Conservation (phyloP, 2,329 filamentous ascomycete species). For the Botrytis fabae region DNA sequence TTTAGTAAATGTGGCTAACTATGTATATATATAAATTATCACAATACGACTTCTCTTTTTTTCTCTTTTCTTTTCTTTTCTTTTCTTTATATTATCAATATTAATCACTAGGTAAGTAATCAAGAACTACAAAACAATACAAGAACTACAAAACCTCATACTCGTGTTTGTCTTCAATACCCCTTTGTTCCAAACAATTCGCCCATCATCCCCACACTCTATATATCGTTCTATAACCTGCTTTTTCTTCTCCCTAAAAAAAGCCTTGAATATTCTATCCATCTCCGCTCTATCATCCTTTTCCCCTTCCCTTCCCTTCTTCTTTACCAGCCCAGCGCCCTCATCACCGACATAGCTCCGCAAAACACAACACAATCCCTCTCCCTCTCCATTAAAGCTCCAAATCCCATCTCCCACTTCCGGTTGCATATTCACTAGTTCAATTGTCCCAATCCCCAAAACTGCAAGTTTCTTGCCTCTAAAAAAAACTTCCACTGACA, state of each 20-base stretch:
- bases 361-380: neutral
- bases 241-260: neutral
- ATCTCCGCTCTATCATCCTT: neutral
- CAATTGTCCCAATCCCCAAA: fast-evolving
- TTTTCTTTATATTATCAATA: too few species aligned
- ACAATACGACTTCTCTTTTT: too few species aligned
- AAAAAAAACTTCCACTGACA: neutral
- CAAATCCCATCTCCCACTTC: neutral
- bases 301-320: neutral
- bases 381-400: too few species aligned
- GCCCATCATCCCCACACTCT: neutral
- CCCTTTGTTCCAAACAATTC: fast-evolving
- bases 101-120: too few species aligned
- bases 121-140: too few species aligned
- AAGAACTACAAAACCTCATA: too few species aligned
- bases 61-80: too few species aligned
- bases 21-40: too few species aligned
- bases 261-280: fast-evolving
- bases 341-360: fast-evolving
- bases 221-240: fast-evolving
- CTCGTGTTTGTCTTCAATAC: too few species aligned
- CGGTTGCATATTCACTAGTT: fast-evolving
- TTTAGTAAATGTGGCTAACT: too few species aligned
- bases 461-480: neutral
- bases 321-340: neutral